These are phyloP conservation scores for Lithocarpus polystachyus DNA, from an alignment of 306 rosid species.

Conservation along the genomic window DNA sequence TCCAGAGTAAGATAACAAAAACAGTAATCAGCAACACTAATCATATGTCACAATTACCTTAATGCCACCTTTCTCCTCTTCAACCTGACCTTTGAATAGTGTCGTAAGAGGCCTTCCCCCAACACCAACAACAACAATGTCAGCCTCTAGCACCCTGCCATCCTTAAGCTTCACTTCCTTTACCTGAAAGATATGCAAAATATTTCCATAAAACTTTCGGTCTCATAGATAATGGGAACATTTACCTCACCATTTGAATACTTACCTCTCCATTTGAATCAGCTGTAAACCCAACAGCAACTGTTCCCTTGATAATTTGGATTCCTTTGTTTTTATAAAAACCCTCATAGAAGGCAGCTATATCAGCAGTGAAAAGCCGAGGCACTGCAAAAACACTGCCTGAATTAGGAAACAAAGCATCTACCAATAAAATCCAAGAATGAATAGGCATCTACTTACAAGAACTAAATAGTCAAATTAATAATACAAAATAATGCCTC, in stretches of 20 bases:
- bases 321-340: constrained; percentile 78
- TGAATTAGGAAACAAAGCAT: constrained; percentile 11
- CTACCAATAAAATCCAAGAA: not conserved
- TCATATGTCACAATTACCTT: constrained; percentile 48
- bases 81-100: constrained; percentile 91
- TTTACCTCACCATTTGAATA: constrained; percentile 65
- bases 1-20: not conserved
- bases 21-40: not conserved
- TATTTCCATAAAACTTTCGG: not conserved
- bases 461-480: not conserved
- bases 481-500: not conserved
- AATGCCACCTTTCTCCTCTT: constrained; percentile 92
- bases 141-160: constrained; percentile 84
- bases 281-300: constrained; percentile 75
- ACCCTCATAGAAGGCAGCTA: constrained; percentile 88
- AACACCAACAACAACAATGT: constrained; percentile 93
- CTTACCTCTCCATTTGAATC: constrained; percentile 81
- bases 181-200: constrained; percentile 50
- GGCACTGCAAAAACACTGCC: constrained; percentile 66
- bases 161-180: constrained; percentile 92
- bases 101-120: constrained; percentile 81
- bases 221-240: not conserved
- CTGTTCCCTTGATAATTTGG: constrained; percentile 86
- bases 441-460: not conserved
- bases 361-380: constrained; percentile 83